Base-by-base conservation (phyloP, 2,329 filamentous ascomycete species). In the Epichloe festucae region DNA sequence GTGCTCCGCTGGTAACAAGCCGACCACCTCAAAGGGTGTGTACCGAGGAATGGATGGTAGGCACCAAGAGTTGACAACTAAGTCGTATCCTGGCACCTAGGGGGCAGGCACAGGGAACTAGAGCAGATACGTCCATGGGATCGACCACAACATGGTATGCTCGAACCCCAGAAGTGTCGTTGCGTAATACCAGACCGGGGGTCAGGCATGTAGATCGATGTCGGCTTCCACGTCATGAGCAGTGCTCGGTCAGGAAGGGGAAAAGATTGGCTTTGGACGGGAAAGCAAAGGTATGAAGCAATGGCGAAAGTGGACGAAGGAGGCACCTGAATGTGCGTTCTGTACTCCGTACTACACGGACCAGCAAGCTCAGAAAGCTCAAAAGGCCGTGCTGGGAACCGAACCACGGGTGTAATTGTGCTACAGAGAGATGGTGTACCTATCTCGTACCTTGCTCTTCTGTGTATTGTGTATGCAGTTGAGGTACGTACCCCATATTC, bases 11-110 rank as follows among this genome's bases (percentile, higher is more conserved):
- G 40, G 40, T 14, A 21, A 34, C 41, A 50, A 38, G 14, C 21
- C 34, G 19, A 27, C 48, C 31, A 43, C 38, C 44, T 42, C 23
- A 31, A 46, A 42, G 50, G 50, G 44, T 15, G 50, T 51, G 50
- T 23, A 41, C 39, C 15, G 19, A 48, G 39, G 31, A 51, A 48
- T 19, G 36, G 45, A 39, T 36, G 45, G n/a, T 41, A 38, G 50
- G 31, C 15, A 41, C 21, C 38, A 27, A 31, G n/a, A 15, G 23
- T 21, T 43, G 27, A 36, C 17, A 38, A 46, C 41, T 23, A 50
- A 50, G 15, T n/a, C 38, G 31, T 39, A 40, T 35, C 27, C 27
- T 31, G 27, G 27, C 27, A 31, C 15, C 31, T 44, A 3, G 31
- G n/a, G n/a, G 21, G 40, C 27, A 31, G 27, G 27, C 27, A 14